Base-by-base conservation (phyloP, 1,139 yeast species). In the Debaryomyces robertsiae region DNA sequence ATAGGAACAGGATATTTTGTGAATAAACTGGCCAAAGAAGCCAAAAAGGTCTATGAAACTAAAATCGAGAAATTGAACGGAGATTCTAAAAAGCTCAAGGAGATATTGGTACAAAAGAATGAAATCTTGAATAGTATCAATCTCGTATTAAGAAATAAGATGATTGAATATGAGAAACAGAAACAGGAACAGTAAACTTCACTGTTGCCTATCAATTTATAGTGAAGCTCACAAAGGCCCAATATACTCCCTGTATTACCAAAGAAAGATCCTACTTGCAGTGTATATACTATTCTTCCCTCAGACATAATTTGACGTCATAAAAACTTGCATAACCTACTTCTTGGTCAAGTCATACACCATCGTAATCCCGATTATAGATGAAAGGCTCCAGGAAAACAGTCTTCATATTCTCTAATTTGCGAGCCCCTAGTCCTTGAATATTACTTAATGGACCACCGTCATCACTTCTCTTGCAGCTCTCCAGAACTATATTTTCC, bases 1-100 rank as follows among this genome's bases (percentile, higher is more conserved):
- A 84, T 93, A 31, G 99, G 99, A 25, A 93, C 98, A 0, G 98
- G 98, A 2, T 93, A 93, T 62, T 93, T 79, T 58, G 94, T 90
- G 23, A 96, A 89, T 54, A 94, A 93, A 65, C 65, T 65, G 43
- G 77, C 81, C 0, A 69, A 66, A 5, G 91, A 87, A 35, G 87
- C 97, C 3, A 70, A 79, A 49, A 65, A 65, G 42, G 95, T 90
- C 54, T 93, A 89, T 61, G 79, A 83, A 44, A 73, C 73, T 43
- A 89, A 94, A 65, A 79, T 90, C 39, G 70, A 69, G 19, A 91
- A 90, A 49, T 68, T 94, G 53, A 80, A 73, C 44, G 79, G 77
- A 44, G 96, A 93, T 60, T 75, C 88, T 14, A 74, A 74, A 22
- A 91, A 89, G 55, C 73, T 93, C 51, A 84, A 83, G 50, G 81